These are phyloP conservation scores for Myochromella boudieri DNA, from an alignment of 768 basidiomycete species.

Conservation along the genomic window DNA sequence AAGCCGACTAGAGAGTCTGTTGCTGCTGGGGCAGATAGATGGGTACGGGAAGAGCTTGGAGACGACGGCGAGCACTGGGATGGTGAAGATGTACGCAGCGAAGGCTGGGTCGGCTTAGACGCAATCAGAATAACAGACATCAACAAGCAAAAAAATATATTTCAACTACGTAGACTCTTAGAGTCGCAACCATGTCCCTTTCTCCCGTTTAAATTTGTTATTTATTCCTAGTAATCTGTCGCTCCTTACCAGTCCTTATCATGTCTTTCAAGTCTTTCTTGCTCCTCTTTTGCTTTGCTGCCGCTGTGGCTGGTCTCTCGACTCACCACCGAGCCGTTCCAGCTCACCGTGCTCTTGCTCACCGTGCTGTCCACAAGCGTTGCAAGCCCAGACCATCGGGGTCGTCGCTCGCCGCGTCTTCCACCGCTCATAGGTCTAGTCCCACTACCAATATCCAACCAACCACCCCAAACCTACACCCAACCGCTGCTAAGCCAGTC, in stretches of 20 bases:
- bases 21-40: conserved; percentile 86
- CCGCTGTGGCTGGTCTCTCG: conserved; percentile 34
- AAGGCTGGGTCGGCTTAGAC: conserved; percentile 30
- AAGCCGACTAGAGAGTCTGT: conserved; percentile 82
- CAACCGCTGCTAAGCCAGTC: conserved; percentile 17
- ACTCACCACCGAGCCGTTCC: conserved; percentile 35
- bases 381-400: conserved; percentile 37
- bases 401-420: conserved; percentile 19
- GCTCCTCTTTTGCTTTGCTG: conserved; percentile 31
- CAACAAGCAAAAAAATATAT: no score
- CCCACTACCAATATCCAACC: conserved; percentile 9
- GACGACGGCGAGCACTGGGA: conserved; percentile 54
- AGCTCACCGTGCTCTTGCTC: conserved; percentile 42
- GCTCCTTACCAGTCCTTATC: conserved; percentile 2
- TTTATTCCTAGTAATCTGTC: no score
- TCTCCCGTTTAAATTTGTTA: no score
- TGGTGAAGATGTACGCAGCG: conserved; percentile 88
- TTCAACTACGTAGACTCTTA: no score
- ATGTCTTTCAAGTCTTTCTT: conserved; percentile 18
- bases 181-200: no score
- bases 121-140: no score
- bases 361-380: conserved; percentile 37
- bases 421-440: conserved; percentile 17
- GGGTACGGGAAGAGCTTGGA: conserved; percentile 79
- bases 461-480: conserved; percentile 19